Evolutionary conservation across 2,329 filamentous ascomycete species (phyloP), one percentile per base, ranked within the genome.

Genomic region (Verticillium tricorpus): DNA sequence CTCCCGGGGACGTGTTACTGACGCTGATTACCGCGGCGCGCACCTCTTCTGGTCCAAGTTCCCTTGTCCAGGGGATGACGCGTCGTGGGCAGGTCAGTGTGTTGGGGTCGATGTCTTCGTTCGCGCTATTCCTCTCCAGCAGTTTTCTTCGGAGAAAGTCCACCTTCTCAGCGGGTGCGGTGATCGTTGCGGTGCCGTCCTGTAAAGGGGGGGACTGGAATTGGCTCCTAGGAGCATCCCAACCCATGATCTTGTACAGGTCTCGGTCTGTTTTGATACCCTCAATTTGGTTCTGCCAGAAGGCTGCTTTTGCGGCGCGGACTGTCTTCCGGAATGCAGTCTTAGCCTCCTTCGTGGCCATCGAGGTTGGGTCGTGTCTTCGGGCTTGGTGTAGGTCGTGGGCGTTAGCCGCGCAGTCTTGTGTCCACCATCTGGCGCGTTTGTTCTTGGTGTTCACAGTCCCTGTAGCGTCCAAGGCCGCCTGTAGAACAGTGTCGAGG

Each of bases 1-100:
- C 58, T 34, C 65, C 65, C 28, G 64, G 68, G 2, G 66, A 66
- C 22, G 62, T 68, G 45, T 66, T 69, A 2, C 67, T 64, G 3
- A 65, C 65, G 3, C 54, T 31, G 34, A 67, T 60, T 5, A 63
- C 63, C n/a, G 64, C 67, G 6, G 60, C 58, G 19, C 61, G 54
- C 31, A 57, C 64, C 55, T 68, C 67, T 19, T 64, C 66, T 5
- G 61, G 58, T 8, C 63, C 60, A 55, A 67, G 61, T 58, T 63
- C 59, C 5, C 55, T 32, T 5, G 60, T 32, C 19, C 66, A 68
- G 9, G 60, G 62, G 25, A 68, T 67, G 25, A 56, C 31, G 4
- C 31, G 31, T 56, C 31, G 25, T 34, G 52, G 25, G 52, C 31
- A 56, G 52, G 52, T 56, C 52, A 4, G 52, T 15, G 52, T 56